Evolutionary conservation across 331 rosid species (phyloP).

Genomic region (Malus hybrid): DNA sequence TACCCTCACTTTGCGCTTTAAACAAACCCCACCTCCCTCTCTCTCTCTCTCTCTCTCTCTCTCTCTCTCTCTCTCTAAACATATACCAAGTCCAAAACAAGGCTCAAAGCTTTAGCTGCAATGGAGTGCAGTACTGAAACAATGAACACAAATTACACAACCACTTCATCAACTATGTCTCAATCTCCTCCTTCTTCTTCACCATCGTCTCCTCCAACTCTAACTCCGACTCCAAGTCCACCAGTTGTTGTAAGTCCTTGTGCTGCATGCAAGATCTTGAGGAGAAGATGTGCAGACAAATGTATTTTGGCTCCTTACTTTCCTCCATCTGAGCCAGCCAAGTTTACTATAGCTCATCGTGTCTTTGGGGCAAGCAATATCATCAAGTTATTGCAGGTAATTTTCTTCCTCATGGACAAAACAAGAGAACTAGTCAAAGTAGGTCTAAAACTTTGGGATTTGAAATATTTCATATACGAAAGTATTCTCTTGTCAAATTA

Average conservation of each 20-base stretch:
- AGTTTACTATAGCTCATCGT: conserved; percentile 75
- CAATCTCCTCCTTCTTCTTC: conserved; percentile 22
- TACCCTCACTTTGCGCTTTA: conserved; percentile 15
- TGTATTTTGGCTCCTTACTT: conserved; percentile 83
- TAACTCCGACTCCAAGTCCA: conserved; percentile 6
- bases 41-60: conserved; percentile 3
- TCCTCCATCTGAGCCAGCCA: conserved; percentile 84
- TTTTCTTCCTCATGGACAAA: not conserved
- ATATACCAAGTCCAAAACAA: not conserved
- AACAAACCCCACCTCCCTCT: conserved; percentile 31
- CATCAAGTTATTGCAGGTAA: conserved; percentile 86
- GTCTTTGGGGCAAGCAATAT: conserved; percentile 89
- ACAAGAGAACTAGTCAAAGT: not conserved
- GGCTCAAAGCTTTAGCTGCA: not conserved
- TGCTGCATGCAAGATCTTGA: conserved; percentile 73
- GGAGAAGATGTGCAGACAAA: conserved; percentile 75
- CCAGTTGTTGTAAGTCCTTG: conserved; percentile 59
- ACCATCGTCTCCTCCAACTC: conserved; percentile 6
- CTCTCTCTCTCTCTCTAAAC: not conserved
- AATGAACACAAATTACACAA: conserved; percentile 13
- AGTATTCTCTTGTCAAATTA: not conserved
- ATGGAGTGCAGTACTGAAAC: conserved; percentile 51
- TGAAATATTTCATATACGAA: not conserved
- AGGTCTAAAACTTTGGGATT: not conserved
- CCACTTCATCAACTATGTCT: conserved; percentile 23